Evolutionary conservation across 208 protist genomes (phyloP).

Genomic region (Trypanosoma scelopori): DNA sequence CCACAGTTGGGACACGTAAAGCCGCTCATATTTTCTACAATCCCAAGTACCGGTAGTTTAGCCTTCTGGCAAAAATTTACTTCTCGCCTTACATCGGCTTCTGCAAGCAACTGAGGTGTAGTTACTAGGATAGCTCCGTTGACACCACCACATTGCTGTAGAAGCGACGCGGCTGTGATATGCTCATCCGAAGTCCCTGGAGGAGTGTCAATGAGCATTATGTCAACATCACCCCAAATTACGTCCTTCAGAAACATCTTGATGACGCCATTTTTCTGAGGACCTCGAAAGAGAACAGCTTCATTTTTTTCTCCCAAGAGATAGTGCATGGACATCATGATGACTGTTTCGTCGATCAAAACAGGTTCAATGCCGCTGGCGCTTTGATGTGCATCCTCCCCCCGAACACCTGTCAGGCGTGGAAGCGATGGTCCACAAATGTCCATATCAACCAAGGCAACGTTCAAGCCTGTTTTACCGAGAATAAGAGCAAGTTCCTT

Average conservation of each 20-base stretch:
- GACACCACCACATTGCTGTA: slow-evolving; percentile 82
- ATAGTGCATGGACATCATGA: slow-evolving; percentile 98
- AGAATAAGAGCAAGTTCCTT: slow-evolving; percentile 90
- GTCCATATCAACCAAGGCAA: slow-evolving; percentile 99
- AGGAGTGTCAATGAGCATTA: slow-evolving; percentile 99
- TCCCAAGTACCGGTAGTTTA: slow-evolving; percentile 95
- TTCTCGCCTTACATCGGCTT: slow-evolving; percentile 98
- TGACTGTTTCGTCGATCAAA: slow-evolving; percentile 95
- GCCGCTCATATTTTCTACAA: slow-evolving; percentile 99
- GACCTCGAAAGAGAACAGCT: slow-evolving; percentile 98
- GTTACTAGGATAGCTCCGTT: slow-evolving; percentile 96
- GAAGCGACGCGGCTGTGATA: slow-evolving; percentile 94
- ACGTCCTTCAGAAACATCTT: slow-evolving; percentile 99
- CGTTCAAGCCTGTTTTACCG: slow-evolving; percentile 67
- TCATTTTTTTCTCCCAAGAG: slow-evolving; percentile 95
- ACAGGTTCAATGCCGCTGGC: slow-evolving; percentile 94
- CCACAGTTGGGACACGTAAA: slow-evolving; percentile 96
- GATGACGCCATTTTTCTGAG: slow-evolving; percentile 98
- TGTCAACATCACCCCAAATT: slow-evolving; percentile 97
- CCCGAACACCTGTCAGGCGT: slow-evolving; percentile 77
- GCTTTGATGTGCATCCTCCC: slow-evolving; percentile 92
- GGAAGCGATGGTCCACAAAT: slow-evolving; percentile 98
- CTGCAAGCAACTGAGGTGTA: slow-evolving; percentile 98
- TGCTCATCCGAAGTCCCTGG: slow-evolving; percentile 99
- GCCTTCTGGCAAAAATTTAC: slow-evolving; percentile 98